Conservation (phyloP, 1,284 basidiomycete genomes). For the Marasmius tenuissimus region DNA sequence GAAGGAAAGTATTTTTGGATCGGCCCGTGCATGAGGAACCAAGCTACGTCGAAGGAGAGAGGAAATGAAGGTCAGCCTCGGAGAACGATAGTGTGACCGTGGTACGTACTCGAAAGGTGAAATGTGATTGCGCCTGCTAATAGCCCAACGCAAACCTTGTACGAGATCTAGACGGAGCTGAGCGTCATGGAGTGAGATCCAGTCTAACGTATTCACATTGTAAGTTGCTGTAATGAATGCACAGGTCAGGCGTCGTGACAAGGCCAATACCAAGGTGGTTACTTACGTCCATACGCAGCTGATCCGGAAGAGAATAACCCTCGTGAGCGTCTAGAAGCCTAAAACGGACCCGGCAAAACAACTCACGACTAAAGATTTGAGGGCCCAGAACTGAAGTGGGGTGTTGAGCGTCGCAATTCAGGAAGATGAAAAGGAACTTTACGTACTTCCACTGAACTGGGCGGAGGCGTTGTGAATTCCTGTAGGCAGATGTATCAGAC, state of each 20-base stretch:
- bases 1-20: not conserved
- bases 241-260: not conserved
- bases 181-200: not conserved
- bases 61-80: not conserved
- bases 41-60: not conserved
- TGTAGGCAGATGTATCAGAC: not conserved
- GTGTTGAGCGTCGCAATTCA: not conserved
- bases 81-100: not conserved
- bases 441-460: not conserved
- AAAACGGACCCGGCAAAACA: not conserved
- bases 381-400: not conserved
- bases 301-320: not conserved
- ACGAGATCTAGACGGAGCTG: not conserved
- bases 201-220: not conserved
- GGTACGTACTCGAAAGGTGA: not conserved
- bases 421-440: not conserved
- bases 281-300: not conserved
- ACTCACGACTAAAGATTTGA: not conserved
- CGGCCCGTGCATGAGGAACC: not conserved
- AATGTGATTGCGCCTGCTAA: not conserved
- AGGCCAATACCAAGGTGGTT: not conserved
- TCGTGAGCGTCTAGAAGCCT: not conserved
- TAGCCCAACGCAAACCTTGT: not conserved
- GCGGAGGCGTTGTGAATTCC: not conserved
- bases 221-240: not conserved